Evolutionary conservation across 352 stramenopile genomes (phyloP), one percentile per base, ranked within the genome.

Genomic region (Pythium insidiosum): DNA sequence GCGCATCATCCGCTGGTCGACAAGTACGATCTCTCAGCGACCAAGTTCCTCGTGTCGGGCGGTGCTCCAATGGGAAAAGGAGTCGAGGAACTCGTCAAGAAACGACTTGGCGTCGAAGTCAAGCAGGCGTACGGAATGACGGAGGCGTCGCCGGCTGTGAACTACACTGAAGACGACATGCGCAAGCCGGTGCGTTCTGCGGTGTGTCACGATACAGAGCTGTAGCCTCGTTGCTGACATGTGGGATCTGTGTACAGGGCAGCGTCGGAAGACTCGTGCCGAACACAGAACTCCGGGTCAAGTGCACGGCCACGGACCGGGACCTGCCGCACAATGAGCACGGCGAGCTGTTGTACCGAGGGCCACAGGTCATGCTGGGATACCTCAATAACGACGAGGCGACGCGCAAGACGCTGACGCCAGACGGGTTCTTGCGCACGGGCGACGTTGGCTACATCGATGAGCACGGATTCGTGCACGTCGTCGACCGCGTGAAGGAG

Each of bases 401-500:
- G 24, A 97, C 85, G 24, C 43, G 59, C 12, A 68, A 84, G 38
- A 91, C 73, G 28, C 59, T 97, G 22, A 86, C 63, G 13, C 19
- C 63, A n/a, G 75, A 84, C 25, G 83, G 85, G 0, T 97, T 91
- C 61, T 47, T 97, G 15, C 68, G 69, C 23, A 97, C 89, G 11
- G 92, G 92, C 3, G 92, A 98, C 60, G 58, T 96, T 19, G 87
- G 74, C 3, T 84, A 90, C 41, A 88, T 97, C 31, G 90, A 97
- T 53, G 76, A 95, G 12, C 84, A 97, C 34, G 89, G 87, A 5
- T 97, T 74, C 56, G 81, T 97, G 21, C 95, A 84, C 49, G 92
- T 98, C 24, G 84, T 88, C 0, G 93, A 97, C 58, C 64, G 93
- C 18, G 56, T 84, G 13, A 98, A 98, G 68, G 92, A 98, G 57